phyloP scores from a whole-genome alignment of 306 rosid species.

The Glycine soja region DNA sequence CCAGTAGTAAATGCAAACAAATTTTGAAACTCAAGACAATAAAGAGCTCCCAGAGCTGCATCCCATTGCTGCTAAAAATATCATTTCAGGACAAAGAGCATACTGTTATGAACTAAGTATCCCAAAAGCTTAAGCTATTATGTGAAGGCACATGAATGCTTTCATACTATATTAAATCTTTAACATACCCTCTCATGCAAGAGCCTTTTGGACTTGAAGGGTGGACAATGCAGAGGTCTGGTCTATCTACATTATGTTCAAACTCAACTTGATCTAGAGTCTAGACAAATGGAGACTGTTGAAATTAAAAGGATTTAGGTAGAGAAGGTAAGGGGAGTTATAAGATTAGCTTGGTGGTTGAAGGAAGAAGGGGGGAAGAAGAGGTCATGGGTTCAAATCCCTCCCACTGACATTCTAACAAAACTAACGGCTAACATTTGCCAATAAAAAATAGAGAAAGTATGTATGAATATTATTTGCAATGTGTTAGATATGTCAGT shows the following conservation, averaged over 20 bases:
- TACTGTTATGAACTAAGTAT: neutral
- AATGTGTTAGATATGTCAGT: too few species aligned
- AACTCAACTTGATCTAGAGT: too few species aligned
- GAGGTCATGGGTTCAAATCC: too few species aligned
- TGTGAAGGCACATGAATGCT: neutral
- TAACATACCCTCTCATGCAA: neutral
- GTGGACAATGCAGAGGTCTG: neutral
- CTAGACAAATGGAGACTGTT: neutral
- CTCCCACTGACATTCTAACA: too few species aligned
- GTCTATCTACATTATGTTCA: neutral
- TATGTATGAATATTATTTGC: too few species aligned
- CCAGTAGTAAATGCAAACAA: neutral
- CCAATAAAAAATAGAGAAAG: too few species aligned
- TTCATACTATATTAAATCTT: neutral
- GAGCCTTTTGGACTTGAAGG: neutral
- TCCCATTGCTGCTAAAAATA: conserved; percentile 4
- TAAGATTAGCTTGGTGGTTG: too few species aligned
- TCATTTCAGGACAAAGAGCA: conserved; percentile 23
- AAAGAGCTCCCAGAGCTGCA: neutral
- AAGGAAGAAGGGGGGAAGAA: too few species aligned
- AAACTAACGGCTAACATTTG: too few species aligned
- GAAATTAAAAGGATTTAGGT: too few species aligned
- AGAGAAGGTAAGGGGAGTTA: too few species aligned
- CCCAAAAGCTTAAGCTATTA: neutral
- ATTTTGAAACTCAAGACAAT: conserved; percentile 24